phyloP scores from a whole-genome alignment of 1,139 yeast genomes.

The Diutina rugosa region DNA sequence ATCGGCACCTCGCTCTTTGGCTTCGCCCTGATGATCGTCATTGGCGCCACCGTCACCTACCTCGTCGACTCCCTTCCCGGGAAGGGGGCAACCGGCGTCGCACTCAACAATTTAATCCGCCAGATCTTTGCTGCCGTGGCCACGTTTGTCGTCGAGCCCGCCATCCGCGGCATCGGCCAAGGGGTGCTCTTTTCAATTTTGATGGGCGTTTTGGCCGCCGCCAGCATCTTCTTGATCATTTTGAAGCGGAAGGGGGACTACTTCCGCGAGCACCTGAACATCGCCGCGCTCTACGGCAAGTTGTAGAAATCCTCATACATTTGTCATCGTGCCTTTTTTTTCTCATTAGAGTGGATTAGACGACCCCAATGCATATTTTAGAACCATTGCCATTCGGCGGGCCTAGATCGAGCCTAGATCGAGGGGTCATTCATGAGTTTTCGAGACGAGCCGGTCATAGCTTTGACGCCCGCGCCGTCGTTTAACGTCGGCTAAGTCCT shows the following conservation, averaged over 20 bases:
- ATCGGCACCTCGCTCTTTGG: conserved; percentile 78
- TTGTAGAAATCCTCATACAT: conserved; percentile 9
- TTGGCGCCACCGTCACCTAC: conserved; percentile 72
- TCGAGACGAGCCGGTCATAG: no score
- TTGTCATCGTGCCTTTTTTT: no score
- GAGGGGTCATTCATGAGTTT: no score
- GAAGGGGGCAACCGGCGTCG: conserved; percentile 81
- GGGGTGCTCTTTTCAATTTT: conserved; percentile 62
- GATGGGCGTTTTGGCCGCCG: conserved; percentile 39
- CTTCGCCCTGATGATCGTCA: conserved; percentile 71
- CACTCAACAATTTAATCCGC: conserved; percentile 64
- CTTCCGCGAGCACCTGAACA: conserved; percentile 56
- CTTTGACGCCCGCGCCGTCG: no score
- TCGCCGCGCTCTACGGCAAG: conserved; percentile 42
- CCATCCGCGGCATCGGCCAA: conserved; percentile 46
- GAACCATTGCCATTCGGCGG: no score
- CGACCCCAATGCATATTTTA: no score
- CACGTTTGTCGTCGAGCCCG: conserved; percentile 64
- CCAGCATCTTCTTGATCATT: conserved; percentile 29
- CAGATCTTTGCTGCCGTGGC: conserved; percentile 67
- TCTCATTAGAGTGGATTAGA: no score
- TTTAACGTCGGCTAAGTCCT: no score
- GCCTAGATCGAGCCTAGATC: no score
- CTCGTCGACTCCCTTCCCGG: conserved; percentile 81
- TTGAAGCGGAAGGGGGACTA: conserved; percentile 46